A percentile compares a stretch with the other conserved stretches of the same genome.
Evolutionary conservation across 768 basidiomycete genomes (phyloP).

Genomic region (Brasilioporus rufonigricans): DNA sequence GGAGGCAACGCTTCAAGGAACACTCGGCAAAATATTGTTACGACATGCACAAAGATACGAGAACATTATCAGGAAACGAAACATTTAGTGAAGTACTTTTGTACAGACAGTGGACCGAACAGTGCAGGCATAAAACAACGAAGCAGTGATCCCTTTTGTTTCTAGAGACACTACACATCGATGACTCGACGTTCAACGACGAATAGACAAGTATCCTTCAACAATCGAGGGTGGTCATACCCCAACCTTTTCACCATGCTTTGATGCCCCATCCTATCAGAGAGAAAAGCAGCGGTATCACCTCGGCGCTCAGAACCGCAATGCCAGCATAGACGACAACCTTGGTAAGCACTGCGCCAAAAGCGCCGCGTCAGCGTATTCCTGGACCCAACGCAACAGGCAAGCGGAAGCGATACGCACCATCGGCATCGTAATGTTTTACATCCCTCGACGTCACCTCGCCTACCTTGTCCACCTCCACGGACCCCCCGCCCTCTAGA

Average conservation of each 20-base stretch:
- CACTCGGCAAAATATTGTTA: no score
- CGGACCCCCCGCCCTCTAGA: slow-evolving; percentile 22
- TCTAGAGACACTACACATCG: no score
- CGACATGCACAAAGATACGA: no score
- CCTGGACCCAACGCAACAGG: not conserved
- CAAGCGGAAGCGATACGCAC: slow-evolving; percentile 39
- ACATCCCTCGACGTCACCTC: slow-evolving; percentile 26
- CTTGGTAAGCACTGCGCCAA: slow-evolving; percentile 74
- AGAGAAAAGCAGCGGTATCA: slow-evolving; percentile 67
- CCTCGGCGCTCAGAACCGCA: slow-evolving; percentile 60
- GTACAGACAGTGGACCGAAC: no score
- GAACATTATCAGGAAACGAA: no score
- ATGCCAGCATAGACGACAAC: slow-evolving; percentile 90
- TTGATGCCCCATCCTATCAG: slow-evolving; percentile 64
- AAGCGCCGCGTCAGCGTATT: not conserved
- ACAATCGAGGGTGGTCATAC: no score
- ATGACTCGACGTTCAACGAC: not conserved
- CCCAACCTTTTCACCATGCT: slow-evolving; percentile 27
- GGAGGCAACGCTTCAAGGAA: no score
- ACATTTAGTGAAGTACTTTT: no score
- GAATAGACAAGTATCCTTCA: no score
- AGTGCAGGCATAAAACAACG: no score
- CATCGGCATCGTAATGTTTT: slow-evolving; percentile 85
- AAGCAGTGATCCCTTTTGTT: no score
- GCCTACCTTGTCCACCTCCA: slow-evolving; percentile 33